Conservation (phyloP, 1,139 yeast genomes). For the Pneumocystis jirovecii region DNA sequence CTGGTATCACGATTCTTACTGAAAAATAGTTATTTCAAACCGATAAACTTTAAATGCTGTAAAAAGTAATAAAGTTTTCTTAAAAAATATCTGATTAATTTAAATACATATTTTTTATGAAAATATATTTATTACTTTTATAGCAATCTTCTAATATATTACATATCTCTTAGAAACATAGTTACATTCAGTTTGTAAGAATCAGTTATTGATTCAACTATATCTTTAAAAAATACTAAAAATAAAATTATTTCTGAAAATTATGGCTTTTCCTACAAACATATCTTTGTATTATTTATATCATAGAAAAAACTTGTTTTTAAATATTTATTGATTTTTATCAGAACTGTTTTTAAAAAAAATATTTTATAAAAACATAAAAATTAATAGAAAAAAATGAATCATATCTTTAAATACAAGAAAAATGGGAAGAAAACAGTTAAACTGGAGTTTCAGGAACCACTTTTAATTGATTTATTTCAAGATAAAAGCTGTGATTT, state of each 20-base stretch:
- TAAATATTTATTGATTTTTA: background rate
- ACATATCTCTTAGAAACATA: too few species aligned
- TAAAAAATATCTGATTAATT: too few species aligned
- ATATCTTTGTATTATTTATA: too few species aligned
- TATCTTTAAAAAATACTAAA: background rate
- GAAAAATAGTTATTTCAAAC: conserved; percentile 32
- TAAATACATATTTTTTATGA: too few species aligned
- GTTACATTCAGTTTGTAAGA: too few species aligned
- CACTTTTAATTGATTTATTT: background rate
- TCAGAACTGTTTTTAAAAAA: background rate
- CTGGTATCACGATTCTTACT: conserved; percentile 87
- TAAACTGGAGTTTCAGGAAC: background rate
- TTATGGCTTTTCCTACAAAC: too few species aligned
- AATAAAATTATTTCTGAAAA: too few species aligned
- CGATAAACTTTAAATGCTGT: too few species aligned
- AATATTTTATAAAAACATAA: background rate
- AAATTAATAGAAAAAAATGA: background rate
- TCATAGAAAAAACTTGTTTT: background rate
- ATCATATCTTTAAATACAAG: background rate
- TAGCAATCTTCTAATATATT: too few species aligned
- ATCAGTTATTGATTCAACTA: too few species aligned
- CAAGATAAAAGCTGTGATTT: background rate
- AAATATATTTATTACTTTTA: too few species aligned
- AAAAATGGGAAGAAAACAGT: background rate
- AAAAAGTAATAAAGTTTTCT: too few species aligned